Evolutionary conservation across 306 rosid genomes (phyloP), one percentile per base, ranked within the genome.

Genomic region (Comarum palustre): DNA sequence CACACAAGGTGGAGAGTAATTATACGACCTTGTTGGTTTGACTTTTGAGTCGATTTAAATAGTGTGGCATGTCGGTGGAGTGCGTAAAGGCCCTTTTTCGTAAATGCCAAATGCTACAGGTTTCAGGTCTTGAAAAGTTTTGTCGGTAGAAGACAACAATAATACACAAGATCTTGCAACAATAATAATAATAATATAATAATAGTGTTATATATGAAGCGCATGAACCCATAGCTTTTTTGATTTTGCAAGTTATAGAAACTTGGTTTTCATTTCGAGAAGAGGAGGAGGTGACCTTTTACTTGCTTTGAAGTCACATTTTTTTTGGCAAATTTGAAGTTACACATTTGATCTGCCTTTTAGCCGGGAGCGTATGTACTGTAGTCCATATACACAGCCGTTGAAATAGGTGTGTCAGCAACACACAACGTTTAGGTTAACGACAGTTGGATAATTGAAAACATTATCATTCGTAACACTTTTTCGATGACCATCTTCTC

Each of bases 281-380:
- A 11, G 50, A 3, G 8, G 10, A 14, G 24, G 36, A 58, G n/a
- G n/a, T 17, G 0, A 15, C 20, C 25, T 25, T 64, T 15, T 39
- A 8, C 24, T 25, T 9, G 38, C 75, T 71, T 71, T 55, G 17
- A 22, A 38, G 22, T 39, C 24, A 72, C 75, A 9, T n/a, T n/a
- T n/a, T n/a, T n/a, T n/a, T n/a, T n/a, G n/a, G n/a, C n/a, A n/a
- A n/a, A n/a, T 71, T 71, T 55, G 17, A 22, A 38, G 22, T 39
- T 39, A 72, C 75, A 9, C 14, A 14, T 59, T 0, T 61, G 67
- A 62, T 34, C 45, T 8, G 13, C 42, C 45, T 10, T 39, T 41
- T 32, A 8, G 43, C 11, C 9, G n/a, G n/a, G n/a, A n/a, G n/a
- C n/a, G n/a, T n/a, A n/a, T n/a, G n/a, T n/a, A n/a, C n/a, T n/a